These are phyloP conservation scores for Zanthoxylum bungeanum DNA, from an alignment of 345 rosid species.

Conservation along the genomic window DNA sequence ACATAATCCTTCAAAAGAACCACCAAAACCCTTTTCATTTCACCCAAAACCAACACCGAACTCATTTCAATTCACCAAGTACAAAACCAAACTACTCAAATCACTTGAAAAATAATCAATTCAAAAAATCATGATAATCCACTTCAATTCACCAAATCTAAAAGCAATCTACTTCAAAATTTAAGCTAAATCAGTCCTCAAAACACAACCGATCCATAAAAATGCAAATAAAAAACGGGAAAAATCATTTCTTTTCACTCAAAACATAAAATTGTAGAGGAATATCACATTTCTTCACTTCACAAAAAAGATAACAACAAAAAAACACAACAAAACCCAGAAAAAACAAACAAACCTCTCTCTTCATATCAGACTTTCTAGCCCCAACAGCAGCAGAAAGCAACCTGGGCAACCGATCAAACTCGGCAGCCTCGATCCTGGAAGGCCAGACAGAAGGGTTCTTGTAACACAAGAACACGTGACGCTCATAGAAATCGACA, in stretches of 20 bases:
- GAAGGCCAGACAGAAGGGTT: constrained; percentile 94
- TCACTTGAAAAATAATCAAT: not conserved
- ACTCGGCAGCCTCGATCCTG: constrained; percentile 96
- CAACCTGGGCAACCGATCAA: constrained; percentile 96
- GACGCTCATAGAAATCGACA: constrained; percentile 83
- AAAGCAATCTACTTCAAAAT: not conserved
- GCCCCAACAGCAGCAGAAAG: constrained; percentile 77
- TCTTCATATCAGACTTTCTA: constrained; percentile 60
- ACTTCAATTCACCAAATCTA: not conserved
- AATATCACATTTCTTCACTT: not conserved
- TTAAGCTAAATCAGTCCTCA: not conserved
- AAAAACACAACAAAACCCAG: constrained; percentile 5
- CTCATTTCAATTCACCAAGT: not conserved
- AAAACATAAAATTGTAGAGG: not conserved
- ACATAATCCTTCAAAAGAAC: not conserved
- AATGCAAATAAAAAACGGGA: not conserved
- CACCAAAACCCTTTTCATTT: constrained; percentile 6
- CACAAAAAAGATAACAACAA: not conserved
- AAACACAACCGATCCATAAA: constrained; percentile 4
- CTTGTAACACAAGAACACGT: constrained; percentile 90
- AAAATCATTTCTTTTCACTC: not conserved
- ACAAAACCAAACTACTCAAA: not conserved
- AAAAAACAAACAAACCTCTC: constrained; percentile 42
- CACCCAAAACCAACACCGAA: not conserved
- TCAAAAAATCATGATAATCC: not conserved